A percentile compares a stretch with the other conserved stretches of the same genome.
Conservation (phyloP, 192 early-diverging fungal species). For the Entomortierella beljakovae region DNA sequence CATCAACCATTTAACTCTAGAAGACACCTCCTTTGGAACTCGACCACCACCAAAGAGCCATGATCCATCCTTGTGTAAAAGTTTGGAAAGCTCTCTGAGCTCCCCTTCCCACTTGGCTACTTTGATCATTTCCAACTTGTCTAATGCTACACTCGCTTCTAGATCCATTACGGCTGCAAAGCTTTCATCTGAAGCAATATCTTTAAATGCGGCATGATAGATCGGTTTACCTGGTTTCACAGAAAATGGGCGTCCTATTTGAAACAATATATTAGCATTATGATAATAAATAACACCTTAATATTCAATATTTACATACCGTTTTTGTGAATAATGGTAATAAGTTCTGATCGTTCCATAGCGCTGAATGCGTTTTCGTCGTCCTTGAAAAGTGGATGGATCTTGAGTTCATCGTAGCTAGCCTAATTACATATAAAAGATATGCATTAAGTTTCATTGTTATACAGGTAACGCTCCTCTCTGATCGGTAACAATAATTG, state of each 20-base stretch:
- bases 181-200: conserved; percentile 75
- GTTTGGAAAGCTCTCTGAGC: conserved; percentile 61
- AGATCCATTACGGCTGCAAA: conserved; percentile 87
- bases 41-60: conserved; percentile 67
- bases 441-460: neutral
- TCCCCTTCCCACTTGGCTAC: conserved; percentile 75
- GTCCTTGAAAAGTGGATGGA: conserved; percentile 86
- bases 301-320: conserved; percentile 50
- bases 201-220: conserved; percentile 80
- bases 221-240: conserved; percentile 89
- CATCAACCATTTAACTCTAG: conserved; percentile 69
- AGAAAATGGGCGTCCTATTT: conserved; percentile 79
- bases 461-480: too few relatives aligned
- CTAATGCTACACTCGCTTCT: conserved; percentile 69
- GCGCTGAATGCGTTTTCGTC: conserved; percentile 82
- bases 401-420: conserved; percentile 87
- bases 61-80: conserved; percentile 59
- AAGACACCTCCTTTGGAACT: conserved; percentile 67
- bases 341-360: conserved; percentile 93
- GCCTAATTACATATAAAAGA: conserved; percentile 47
- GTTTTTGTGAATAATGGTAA: conserved; percentile 81
- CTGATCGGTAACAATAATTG: conserved; percentile 9
- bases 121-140: conserved; percentile 65
- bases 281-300: neutral
- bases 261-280: neutral